Conservation (phyloP, 495 filamentous ascomycete genomes). For the Cenococcum geophilum region DNA sequence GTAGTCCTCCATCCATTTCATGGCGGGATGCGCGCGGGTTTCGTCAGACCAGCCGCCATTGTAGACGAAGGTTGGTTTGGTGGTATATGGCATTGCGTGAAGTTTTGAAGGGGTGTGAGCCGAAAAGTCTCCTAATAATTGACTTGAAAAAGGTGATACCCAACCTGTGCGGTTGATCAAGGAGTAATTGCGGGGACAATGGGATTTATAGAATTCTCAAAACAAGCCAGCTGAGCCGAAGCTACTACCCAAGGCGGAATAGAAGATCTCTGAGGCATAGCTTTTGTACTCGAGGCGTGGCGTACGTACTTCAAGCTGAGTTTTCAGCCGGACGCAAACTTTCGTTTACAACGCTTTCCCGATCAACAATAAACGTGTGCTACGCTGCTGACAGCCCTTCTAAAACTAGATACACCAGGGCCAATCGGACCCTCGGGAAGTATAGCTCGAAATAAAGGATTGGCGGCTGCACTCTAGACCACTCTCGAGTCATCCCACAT, state of each 20-base stretch:
- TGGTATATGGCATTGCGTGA: neutral
- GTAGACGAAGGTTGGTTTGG: neutral
- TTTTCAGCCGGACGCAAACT: neutral
- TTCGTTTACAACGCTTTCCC: too few relatives aligned
- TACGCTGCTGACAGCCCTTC: too few relatives aligned
- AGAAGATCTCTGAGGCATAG: neutral
- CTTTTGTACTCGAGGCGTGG: neutral
- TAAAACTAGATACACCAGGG: too few relatives aligned
- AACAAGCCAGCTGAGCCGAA: neutral
- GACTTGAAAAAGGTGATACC: too few relatives aligned
- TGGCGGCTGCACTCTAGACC: too few relatives aligned
- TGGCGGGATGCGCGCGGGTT: slow-evolving; percentile 7
- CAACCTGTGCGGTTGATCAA: too few relatives aligned
- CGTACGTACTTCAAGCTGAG: neutral
- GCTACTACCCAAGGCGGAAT: neutral
- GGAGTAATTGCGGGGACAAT: neutral
- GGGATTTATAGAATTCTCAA: neutral
- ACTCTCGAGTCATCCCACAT: too few relatives aligned
- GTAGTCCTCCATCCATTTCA: slow-evolving; percentile 12
- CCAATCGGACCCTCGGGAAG: too few relatives aligned
- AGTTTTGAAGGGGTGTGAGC: neutral
- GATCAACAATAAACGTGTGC: too few relatives aligned
- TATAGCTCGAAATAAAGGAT: too few relatives aligned
- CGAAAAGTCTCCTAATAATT: too few relatives aligned
- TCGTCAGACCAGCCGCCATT: slow-evolving; percentile 1